Conservation (phyloP, 164 flowering plant genomes). For the Tetrastigma voinierianum region DNA sequence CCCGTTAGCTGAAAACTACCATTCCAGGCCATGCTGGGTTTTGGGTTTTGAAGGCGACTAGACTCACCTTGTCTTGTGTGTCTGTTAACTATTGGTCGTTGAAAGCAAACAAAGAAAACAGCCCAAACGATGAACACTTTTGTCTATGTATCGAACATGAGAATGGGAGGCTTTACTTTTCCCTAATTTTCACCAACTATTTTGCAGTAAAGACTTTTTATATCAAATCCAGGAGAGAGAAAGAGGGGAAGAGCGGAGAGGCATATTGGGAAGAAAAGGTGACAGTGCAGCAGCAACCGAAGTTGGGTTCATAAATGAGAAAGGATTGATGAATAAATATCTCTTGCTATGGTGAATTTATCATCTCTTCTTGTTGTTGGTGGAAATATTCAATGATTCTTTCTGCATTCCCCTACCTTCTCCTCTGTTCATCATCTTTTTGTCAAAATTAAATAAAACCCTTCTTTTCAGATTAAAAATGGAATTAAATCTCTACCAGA, state of each 20-base stretch:
- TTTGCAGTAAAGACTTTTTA: neutral
- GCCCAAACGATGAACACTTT: conserved; percentile 18
- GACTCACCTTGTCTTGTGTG: conserved; percentile 31
- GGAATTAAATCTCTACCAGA: too few relatives aligned
- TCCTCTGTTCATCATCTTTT: conserved; percentile 6
- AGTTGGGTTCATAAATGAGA: conserved; percentile 24
- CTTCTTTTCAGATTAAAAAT: neutral
- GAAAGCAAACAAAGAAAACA: conserved; percentile 27
- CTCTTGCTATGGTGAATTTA: conserved; percentile 25
- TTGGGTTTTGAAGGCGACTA: conserved; percentile 14
- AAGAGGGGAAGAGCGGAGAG: conserved; percentile 4
- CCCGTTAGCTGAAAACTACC: conserved; percentile 2
- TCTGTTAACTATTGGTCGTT: conserved; percentile 21
- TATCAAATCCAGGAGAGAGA: conserved; percentile 12
- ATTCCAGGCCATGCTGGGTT: neutral
- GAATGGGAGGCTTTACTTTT: conserved; percentile 8
- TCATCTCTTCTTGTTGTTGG: conserved; percentile 22
- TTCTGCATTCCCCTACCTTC: conserved; percentile 19
- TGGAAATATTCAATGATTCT: conserved; percentile 37
- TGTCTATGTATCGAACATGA: conserved; percentile 24
- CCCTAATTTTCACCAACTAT: neutral
- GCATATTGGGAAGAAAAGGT: conserved; percentile 4
- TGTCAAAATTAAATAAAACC: neutral
- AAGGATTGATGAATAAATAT: conserved; percentile 12
- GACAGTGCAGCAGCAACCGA: conserved; percentile 13